phyloP scores from a whole-genome alignment of 2,329 filamentous ascomycete species.

The Pyricularia pennisetigena region DNA sequence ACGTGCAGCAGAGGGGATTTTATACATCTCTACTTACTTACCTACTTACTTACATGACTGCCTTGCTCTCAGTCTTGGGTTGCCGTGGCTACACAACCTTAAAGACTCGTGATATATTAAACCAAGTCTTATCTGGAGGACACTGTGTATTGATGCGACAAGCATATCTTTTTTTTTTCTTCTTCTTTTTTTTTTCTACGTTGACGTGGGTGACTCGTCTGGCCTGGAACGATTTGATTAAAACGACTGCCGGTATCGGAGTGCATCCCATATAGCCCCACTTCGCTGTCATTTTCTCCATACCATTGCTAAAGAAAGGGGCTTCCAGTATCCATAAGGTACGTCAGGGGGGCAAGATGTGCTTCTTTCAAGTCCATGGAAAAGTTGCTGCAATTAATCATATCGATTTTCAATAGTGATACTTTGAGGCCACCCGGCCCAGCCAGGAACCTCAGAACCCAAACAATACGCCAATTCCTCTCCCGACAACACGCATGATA shows the following conservation, averaged over 20 bases:
- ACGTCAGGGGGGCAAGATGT: too few species aligned
- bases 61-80: not conserved
- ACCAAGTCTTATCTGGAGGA: not conserved
- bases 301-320: not conserved
- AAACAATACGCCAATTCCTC: not conserved
- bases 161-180: not conserved
- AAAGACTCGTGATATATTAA: not conserved
- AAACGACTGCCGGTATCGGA: not conserved
- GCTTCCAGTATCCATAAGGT: too few species aligned
- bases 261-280: not conserved
- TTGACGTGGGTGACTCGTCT: not conserved
- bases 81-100: not conserved
- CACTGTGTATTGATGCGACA: not conserved
- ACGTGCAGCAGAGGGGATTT: not conserved
- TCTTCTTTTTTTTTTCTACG: not conserved
- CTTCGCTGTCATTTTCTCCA: not conserved
- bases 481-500: not conserved
- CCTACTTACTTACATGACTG: not conserved
- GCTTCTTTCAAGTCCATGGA: not conserved
- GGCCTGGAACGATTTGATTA: not conserved
- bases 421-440: not conserved
- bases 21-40: not conserved
- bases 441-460: not conserved
- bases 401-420: not conserved
- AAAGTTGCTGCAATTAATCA: not conserved